Conservation (phyloP, 2,329 filamentous ascomycete genomes). For the Xylariaceae sp. region DNA sequence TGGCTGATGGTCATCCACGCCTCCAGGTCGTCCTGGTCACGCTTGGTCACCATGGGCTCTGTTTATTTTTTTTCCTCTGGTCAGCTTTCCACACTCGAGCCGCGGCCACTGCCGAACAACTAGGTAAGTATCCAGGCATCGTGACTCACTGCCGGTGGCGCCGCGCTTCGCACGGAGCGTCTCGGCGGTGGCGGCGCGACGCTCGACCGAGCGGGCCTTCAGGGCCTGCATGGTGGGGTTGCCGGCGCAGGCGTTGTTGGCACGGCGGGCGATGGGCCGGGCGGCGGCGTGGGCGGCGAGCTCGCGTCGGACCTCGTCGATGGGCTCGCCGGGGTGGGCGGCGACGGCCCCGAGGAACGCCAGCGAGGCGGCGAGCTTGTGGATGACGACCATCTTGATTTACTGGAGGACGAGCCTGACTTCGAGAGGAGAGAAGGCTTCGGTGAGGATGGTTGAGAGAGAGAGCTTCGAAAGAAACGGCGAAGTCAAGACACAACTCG, state of each 20-base stretch:
- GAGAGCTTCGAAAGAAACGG: no score
- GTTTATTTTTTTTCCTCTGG: no score
- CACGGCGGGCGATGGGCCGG: conserved; percentile 26
- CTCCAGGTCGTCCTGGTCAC: conserved; percentile 18
- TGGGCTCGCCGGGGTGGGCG: conserved; percentile 32
- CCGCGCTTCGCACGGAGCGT: conserved; percentile 29
- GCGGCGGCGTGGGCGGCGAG: conserved; percentile 26
- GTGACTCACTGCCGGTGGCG: conserved; percentile 15
- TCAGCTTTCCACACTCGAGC: no score
- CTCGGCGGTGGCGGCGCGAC: conserved; percentile 29
- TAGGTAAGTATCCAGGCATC: no score
- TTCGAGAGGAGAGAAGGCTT: conserved; percentile 3
- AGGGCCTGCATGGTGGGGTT: conserved; percentile 28
- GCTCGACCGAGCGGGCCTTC: conserved; percentile 28
- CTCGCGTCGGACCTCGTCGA: conserved; percentile 22
- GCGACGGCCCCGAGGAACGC: conserved; percentile 18
- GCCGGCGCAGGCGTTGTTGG: conserved; percentile 28
- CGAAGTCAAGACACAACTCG: no score
- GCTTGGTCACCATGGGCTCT: conserved; percentile 20
- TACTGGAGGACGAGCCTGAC: no score
- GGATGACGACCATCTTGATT: conserved; percentile 20
- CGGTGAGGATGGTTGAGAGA: no score
- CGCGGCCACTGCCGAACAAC: no score
- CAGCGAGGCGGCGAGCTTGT: conserved; percentile 17
- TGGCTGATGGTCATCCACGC: conserved; percentile 19